Evolutionary conservation across 768 basidiomycete species (phyloP).

Genomic region (Leucosporidium scottii): DNA sequence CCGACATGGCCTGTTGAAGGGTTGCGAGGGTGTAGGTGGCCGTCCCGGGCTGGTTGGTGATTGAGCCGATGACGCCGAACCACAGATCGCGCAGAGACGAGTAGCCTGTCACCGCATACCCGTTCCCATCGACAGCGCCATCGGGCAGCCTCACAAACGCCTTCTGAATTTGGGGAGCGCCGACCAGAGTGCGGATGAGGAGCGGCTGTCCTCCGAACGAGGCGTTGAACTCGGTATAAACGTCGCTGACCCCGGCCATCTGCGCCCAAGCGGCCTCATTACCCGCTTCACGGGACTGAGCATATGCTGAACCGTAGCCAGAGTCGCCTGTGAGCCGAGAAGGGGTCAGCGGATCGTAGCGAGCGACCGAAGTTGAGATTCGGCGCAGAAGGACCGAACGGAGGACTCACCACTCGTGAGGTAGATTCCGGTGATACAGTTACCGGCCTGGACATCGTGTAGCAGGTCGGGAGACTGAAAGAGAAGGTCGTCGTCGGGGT

Average conservation of each 20-base stretch:
- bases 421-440: slow-evolving; percentile 24
- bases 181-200: slow-evolving; percentile 21
- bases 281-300: slow-evolving; percentile 16
- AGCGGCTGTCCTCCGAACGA: slow-evolving; percentile 23
- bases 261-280: slow-evolving; percentile 27
- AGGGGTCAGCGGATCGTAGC: background rate
- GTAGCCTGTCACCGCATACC: background rate
- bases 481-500: slow-evolving; percentile 30
- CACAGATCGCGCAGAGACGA: slow-evolving; percentile 18
- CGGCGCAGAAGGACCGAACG: background rate
- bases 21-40: slow-evolving; percentile 22
- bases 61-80: slow-evolving; percentile 26
- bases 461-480: slow-evolving; percentile 15
- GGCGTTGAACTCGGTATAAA: slow-evolving; percentile 17
- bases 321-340: slow-evolving; percentile 6
- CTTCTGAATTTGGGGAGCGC: slow-evolving; percentile 18
- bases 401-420: slow-evolving; percentile 18
- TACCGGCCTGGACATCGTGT: slow-evolving; percentile 3
- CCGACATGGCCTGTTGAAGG: slow-evolving; percentile 13
- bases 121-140: too few relatives aligned
- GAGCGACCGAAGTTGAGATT: too few relatives aligned
- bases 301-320: slow-evolving; percentile 16
- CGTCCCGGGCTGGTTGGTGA: slow-evolving; percentile 18
- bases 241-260: slow-evolving; percentile 27
- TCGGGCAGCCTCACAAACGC: slow-evolving; percentile 30